Evolutionary conservation across 805 yeast species (phyloP).

Genomic region (Saccharomycopsis malanga): DNA sequence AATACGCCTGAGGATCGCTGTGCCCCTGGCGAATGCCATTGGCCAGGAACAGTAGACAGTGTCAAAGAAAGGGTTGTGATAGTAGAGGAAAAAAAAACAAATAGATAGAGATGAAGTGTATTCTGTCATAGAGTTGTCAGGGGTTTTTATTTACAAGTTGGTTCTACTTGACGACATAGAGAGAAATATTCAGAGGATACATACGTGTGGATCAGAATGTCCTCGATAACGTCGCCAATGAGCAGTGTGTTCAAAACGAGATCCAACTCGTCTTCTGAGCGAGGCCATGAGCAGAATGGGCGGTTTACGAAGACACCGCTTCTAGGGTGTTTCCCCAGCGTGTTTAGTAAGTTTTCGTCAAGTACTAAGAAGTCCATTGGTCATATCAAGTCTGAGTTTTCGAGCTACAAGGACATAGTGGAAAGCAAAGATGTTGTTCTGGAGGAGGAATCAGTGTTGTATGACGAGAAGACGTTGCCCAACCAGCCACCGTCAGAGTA

Average conservation of each 20-base stretch:
- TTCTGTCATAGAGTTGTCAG: no score
- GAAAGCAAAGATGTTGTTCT: neutral
- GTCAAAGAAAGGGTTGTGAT: no score
- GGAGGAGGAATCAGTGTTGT: neutral
- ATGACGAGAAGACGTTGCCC: neutral
- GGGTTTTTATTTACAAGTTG: no score
- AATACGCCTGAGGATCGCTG: no score
- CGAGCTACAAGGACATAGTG: conserved; percentile 2
- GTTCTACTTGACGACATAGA: no score
- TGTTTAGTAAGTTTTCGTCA: conserved; percentile 11
- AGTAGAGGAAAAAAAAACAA: no score
- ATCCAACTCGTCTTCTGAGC: neutral
- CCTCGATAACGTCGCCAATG: neutral
- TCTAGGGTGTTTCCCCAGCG: conserved; percentile 10
- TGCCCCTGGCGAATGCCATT: no score
- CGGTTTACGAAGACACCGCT: conserved; percentile 4
- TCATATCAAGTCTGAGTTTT: conserved; percentile 1
- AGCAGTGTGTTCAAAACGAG: neutral
- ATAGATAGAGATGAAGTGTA: no score
- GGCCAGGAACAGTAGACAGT: no score
- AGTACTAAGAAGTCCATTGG: conserved; percentile 5
- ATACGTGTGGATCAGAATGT: no score
- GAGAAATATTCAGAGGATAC: no score
- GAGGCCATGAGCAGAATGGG: neutral
- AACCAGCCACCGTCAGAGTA: conserved; percentile 1